Evolutionary conservation across 208 protist genomes (phyloP), one percentile per base, ranked within the genome.

Genomic region (Crithidia acanthocephali): DNA sequence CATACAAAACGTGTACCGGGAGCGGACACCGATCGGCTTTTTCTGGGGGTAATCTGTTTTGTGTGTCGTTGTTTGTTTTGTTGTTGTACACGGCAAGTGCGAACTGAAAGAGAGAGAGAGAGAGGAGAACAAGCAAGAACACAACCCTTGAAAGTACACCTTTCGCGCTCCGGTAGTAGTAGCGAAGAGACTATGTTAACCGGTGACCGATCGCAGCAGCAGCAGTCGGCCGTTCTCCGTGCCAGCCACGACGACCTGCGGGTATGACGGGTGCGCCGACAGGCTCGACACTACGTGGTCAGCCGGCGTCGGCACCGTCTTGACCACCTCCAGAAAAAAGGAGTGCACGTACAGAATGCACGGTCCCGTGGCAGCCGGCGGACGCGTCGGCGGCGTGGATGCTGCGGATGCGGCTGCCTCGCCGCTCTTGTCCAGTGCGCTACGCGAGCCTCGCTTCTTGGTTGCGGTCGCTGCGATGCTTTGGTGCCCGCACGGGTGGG

Each of bases 261-360:
- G 74, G 47, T 92, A 85, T 2, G 20, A 70, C 28, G 85, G 77
- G 59, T 95, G 88, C 40, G 72, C 86, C 8, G 91, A 79, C 30
- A 93, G 55, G 28, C 65, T 85, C 6, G 66, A 71, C 1, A 85
- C 75, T 25, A 77, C 62, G 61, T 63, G 73, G 33, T 55, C 44
- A 11, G 65, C 47, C 2, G 84, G 78, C 25, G 91, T 73, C n/a
- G 68, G 68, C 16, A 95, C 80, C 35, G 80, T 79, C 50, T 81
- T 84, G 22, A 86, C 57, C 32, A 82, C 59, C 23, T 73, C 81
- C 23, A 94, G 76, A 48, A 88, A 90, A 61, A 96, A 92, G 2
- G 83, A 80, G 59, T 96, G 91, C 25, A 94, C 56, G 74, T 88
- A 96, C 60, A 91, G 40, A 13, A 93, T 79, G 32, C 45, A 73